Conservation (phyloP, 2,329 filamentous ascomycete genomes). For the Taxawa tesnikishii region DNA sequence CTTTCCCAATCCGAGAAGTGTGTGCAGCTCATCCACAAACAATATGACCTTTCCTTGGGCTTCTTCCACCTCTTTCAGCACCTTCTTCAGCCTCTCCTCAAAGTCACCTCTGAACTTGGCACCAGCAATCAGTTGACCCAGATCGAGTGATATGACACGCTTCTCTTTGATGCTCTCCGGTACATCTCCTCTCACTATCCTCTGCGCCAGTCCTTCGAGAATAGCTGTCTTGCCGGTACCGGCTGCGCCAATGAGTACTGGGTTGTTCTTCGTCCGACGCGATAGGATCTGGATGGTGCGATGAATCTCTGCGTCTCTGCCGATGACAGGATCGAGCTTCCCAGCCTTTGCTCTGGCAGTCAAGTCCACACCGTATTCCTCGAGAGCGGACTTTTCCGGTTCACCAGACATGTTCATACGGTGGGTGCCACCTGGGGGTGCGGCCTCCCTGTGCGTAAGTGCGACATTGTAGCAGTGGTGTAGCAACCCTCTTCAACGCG, state of each 20-base stretch:
- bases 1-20: conserved; percentile 80
- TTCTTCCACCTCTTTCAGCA: conserved; percentile 81
- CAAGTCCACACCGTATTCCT: conserved; percentile 83
- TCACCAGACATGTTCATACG: conserved; percentile 78
- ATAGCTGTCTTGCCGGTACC: conserved; percentile 93
- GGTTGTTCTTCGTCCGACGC: conserved; percentile 88
- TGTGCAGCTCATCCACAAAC: conserved; percentile 92
- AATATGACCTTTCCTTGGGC: conserved; percentile 83
- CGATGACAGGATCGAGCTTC: conserved; percentile 92
- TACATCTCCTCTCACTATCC: conserved; percentile 85
- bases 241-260: conserved; percentile 81
- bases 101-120: conserved; percentile 95
- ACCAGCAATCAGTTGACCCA: conserved; percentile 87
- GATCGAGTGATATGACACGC: conserved; percentile 71
- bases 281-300: conserved; percentile 90
- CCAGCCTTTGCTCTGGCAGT: conserved; percentile 75
- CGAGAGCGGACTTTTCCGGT: conserved; percentile 71
- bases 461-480: conserved; percentile 24
- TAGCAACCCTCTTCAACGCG: neutral
- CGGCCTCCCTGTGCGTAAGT: conserved; percentile 42
- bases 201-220: conserved; percentile 75
- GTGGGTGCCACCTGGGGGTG: conserved; percentile 88
- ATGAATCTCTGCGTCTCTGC: conserved; percentile 81
- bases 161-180: conserved; percentile 96
- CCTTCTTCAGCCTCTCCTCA: conserved; percentile 82